Conservation (phyloP, 2,329 filamentous ascomycete genomes). For the Sporothrix protearum region DNA sequence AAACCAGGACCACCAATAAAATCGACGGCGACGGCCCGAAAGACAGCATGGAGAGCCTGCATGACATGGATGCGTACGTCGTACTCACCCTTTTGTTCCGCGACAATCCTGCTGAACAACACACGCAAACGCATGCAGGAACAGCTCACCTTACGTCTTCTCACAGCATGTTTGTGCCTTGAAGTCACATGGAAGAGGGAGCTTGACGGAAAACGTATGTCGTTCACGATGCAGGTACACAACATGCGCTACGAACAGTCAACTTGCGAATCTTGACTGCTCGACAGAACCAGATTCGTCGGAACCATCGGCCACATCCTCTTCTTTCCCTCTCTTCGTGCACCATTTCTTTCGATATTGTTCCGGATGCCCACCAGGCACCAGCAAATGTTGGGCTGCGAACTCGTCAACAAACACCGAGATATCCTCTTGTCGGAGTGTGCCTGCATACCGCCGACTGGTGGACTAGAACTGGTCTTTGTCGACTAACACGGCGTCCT, state of each 20-base stretch:
- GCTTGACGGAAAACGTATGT: not conserved
- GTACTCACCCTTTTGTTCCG: not conserved
- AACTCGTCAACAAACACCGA: not conserved
- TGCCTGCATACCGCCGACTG: not conserved
- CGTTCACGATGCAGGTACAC: slow-evolving; percentile 1
- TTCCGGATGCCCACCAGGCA: not conserved
- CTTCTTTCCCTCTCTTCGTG: not conserved
- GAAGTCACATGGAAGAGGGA: not conserved
- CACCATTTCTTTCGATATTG: not conserved
- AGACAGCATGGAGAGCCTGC: not conserved
- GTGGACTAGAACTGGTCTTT: not conserved
- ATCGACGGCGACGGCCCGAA: not conserved
- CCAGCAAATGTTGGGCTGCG: not conserved
- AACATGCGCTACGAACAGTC: not conserved
- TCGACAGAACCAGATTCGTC: not conserved
- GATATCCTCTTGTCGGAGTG: not conserved
- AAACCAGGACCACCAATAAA: not conserved
- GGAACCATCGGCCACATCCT: not conserved
- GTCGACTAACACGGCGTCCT: not conserved
- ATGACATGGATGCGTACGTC: not conserved
- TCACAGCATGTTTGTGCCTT: not conserved
- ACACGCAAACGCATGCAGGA: not conserved
- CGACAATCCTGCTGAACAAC: not conserved
- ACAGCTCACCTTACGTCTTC: slow-evolving; percentile 11
- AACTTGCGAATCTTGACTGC: not conserved